These are phyloP conservation scores for Cyclostephanos invisitatus DNA, from an alignment of 108 stramenopile species.

Conservation along the genomic window DNA sequence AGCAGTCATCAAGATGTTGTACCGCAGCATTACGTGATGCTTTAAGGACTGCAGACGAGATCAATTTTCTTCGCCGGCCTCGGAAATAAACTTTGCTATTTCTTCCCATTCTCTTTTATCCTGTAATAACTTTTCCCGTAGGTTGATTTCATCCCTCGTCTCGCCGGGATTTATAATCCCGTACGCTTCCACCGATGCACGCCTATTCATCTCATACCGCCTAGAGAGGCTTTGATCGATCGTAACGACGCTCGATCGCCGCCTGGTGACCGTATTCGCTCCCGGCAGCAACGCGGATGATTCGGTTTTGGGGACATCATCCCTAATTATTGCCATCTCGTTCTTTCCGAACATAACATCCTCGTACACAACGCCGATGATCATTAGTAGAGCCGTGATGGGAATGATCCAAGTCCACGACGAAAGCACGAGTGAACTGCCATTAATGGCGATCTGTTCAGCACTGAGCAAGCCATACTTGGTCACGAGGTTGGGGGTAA, in stretches of 20 bases:
- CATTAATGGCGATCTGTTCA: neutral
- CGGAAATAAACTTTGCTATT: neutral
- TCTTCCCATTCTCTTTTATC: slow-evolving; percentile 28
- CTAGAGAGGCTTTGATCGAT: slow-evolving; percentile 31
- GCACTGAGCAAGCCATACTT: slow-evolving; percentile 8
- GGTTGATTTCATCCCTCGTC: slow-evolving; percentile 11
- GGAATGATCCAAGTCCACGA: slow-evolving; percentile 25
- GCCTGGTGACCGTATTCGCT: slow-evolving; percentile 7
- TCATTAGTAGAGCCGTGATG: slow-evolving; percentile 3
- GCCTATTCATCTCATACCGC: slow-evolving; percentile 31
- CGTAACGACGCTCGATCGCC: slow-evolving; percentile 38
- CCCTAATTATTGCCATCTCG: slow-evolving; percentile 2
- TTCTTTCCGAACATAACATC: slow-evolving; percentile 20
- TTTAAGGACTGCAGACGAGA: neutral
- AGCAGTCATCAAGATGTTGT: no score
- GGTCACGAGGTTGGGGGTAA: slow-evolving; percentile 16
- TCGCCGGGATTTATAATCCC: slow-evolving; percentile 21
- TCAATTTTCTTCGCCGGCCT: neutral
- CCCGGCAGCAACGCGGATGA: neutral
- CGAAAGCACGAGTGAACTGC: slow-evolving; percentile 1
- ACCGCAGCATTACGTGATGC: no score
- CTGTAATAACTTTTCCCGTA: slow-evolving; percentile 6
- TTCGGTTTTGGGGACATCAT: neutral
- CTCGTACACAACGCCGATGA: slow-evolving; percentile 15
- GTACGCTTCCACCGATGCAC: slow-evolving; percentile 17